Evolutionary conservation across 2,329 filamentous ascomycete species (phyloP).

Genomic region (Thelonectria blattea): DNA sequence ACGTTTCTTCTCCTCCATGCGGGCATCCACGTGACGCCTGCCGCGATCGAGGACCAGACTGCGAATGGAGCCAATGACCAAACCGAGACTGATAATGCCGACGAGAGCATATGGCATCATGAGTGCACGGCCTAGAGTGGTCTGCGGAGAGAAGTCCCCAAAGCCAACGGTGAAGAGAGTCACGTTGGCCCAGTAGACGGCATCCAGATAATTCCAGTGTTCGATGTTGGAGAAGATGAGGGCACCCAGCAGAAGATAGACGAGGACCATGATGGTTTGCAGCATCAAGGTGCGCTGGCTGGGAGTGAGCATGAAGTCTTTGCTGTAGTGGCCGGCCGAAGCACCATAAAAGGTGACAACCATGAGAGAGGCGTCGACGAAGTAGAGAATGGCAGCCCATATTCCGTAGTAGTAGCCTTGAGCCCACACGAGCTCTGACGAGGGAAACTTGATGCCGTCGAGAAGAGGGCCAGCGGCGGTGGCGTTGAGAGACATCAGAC

Average conservation of each 20-base stretch:
- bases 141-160: slow-evolving; percentile 58
- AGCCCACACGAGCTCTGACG: slow-evolving; percentile 66
- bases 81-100: slow-evolving; percentile 83
- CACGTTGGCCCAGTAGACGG: slow-evolving; percentile 80
- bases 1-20: slow-evolving; percentile 66
- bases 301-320: slow-evolving; percentile 78
- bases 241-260: slow-evolving; percentile 81
- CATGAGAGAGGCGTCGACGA: slow-evolving; percentile 77
- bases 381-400: slow-evolving; percentile 80
- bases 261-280: slow-evolving; percentile 84
- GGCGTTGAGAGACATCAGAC: slow-evolving; percentile 69
- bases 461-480: slow-evolving; percentile 67
- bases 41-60: slow-evolving; percentile 67
- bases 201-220: slow-evolving; percentile 77
- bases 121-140: slow-evolving; percentile 68
- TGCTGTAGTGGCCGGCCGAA: slow-evolving; percentile 70
- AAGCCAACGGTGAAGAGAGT: slow-evolving; percentile 70
- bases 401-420: slow-evolving; percentile 89
- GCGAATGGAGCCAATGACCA: slow-evolving; percentile 82
- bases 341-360: slow-evolving; percentile 82
- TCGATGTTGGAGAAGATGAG: slow-evolving; percentile 77
- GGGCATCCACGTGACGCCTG: slow-evolving; percentile 57
- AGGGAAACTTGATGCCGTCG: slow-evolving; percentile 42
- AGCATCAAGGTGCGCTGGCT: slow-evolving; percentile 88
- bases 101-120: slow-evolving; percentile 84